Evolutionary conservation across 768 basidiomycete species (phyloP), one percentile per base, ranked within the genome.

Genomic region (Ephemerocybe angulata): DNA sequence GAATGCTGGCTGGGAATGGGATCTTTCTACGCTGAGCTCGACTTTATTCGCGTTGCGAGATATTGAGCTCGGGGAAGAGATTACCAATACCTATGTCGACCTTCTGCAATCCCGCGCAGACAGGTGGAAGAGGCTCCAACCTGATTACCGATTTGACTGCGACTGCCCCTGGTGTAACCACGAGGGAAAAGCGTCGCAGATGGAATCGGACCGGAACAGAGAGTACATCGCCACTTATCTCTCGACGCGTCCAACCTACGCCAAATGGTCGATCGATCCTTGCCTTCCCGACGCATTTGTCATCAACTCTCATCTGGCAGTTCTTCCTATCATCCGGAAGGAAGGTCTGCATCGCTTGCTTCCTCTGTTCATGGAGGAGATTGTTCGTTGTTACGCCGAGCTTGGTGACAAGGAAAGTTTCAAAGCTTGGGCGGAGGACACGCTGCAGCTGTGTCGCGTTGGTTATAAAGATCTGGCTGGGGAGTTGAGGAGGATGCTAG

Each of bases 1-100:
- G 4, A 77, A 78, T 56, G 74, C 73, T 2, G 70, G 70, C 12
- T 61, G 74, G 25, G 74, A 71, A 58, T 80, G 78, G 76, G 68
- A 77, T 50, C 62, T 64, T 13, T 58, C 65, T 3, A 67, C 69
- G 1, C 70, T 78, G 53, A 72, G 75, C 2, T 60, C 70, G 11
- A 67, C 71, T 3, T 59, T 80, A 27, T 76, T 75, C 55, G 72
- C 78, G 2, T 65, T 77, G 8, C 68, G 77, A 5, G 57, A 65
- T 19, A 75, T 79, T 49, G 49, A 53, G 22, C 60, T 60, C 1
- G 74, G 73, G 6, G 76, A 77, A 54, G 78, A 80, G 52, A 76
- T 80, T 24, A 68, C 68, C 19, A 76, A 74, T 50, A 72, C 73
- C 17, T 80, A 80, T 61, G 69, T 74, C 38, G 72, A 78, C 54